phyloP scores from a whole-genome alignment of 2,329 filamentous ascomycete species.

The Xylogone sp. region DNA sequence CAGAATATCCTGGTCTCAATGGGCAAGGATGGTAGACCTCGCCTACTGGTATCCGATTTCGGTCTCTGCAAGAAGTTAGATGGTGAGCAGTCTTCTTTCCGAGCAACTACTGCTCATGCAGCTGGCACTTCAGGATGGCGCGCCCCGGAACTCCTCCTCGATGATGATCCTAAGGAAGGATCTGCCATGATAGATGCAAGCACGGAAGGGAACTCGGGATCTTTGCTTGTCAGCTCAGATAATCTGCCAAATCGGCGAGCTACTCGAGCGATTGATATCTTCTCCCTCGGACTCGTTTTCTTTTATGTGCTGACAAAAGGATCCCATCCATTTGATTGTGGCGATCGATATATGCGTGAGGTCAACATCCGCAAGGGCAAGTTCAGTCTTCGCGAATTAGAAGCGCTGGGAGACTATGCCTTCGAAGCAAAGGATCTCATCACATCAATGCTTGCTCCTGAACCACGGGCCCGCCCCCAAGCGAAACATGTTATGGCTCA shows the following conservation, averaged over 20 bases:
- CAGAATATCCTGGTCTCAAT: slow-evolving; percentile 91
- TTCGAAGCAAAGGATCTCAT: slow-evolving; percentile 88
- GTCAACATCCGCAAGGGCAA: slow-evolving; percentile 94
- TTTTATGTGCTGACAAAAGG: slow-evolving; percentile 97
- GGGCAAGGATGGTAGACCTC: slow-evolving; percentile 64
- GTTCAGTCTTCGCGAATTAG: slow-evolving; percentile 66
- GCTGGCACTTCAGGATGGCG: slow-evolving; percentile 95
- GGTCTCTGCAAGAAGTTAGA: slow-evolving; percentile 97
- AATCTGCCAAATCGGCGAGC: slow-evolving; percentile 69
- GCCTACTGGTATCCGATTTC: slow-evolving; percentile 96
- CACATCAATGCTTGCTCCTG: slow-evolving; percentile 64
- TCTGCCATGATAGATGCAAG: slow-evolving; percentile 43
- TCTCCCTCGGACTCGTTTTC: slow-evolving; percentile 95
- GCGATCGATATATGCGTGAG: slow-evolving; percentile 91
- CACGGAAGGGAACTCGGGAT: slow-evolving; percentile 58
- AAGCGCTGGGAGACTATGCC: slow-evolving; percentile 76
- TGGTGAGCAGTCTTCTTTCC: slow-evolving; percentile 89
- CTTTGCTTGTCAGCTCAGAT: slow-evolving; percentile 53
- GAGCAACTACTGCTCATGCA: slow-evolving; percentile 89
- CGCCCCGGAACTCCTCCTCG: slow-evolving; percentile 85
- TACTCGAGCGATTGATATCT: slow-evolving; percentile 95
- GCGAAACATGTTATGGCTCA: slow-evolving; percentile 82
- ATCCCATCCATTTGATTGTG: slow-evolving; percentile 88
- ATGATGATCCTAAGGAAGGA: slow-evolving; percentile 61
- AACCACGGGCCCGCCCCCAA: slow-evolving; percentile 59